phyloP scores from a whole-genome alignment of 2,329 filamentous ascomycete genomes.

The Fusarium penzigii region DNA sequence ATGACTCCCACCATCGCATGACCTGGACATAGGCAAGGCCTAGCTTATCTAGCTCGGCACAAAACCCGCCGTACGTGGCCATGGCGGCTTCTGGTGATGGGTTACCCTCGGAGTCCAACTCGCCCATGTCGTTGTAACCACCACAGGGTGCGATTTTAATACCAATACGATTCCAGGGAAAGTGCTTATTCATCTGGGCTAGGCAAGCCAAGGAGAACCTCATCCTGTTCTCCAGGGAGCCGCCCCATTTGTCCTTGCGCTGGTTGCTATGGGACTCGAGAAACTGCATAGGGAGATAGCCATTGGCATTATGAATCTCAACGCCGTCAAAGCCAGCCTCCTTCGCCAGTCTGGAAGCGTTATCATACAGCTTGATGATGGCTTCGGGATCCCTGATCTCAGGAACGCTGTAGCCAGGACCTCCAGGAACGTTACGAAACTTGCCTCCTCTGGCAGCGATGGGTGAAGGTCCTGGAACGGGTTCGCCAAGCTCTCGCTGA shows the following conservation, averaged over 20 bases:
- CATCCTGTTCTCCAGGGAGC: slow-evolving; percentile 49
- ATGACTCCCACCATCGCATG: slow-evolving; percentile 8
- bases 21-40: slow-evolving; percentile 30
- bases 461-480: slow-evolving; percentile 1
- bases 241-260: slow-evolving; percentile 52
- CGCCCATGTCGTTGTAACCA: slow-evolving; percentile 6
- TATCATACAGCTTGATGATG: neutral
- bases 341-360: slow-evolving; percentile 44
- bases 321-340: slow-evolving; percentile 68
- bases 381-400: neutral
- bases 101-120: neutral
- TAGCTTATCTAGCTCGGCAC: neutral
- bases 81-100: neutral
- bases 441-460: slow-evolving; percentile 4
- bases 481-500: neutral
- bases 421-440: slow-evolving; percentile 4
- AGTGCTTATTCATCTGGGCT: slow-evolving; percentile 4
- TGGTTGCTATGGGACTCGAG: slow-evolving; percentile 44
- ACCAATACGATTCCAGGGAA: slow-evolving; percentile 1
- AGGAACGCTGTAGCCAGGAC: slow-evolving; percentile 1
- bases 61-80: slow-evolving; percentile 2
- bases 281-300: slow-evolving; percentile 56
- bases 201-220: slow-evolving; percentile 37
- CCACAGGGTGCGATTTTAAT: slow-evolving; percentile 4
- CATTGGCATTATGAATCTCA: slow-evolving; percentile 58